Conservation (phyloP, 768 basidiomycete species). For the Dacryopinax primogenitus region DNA sequence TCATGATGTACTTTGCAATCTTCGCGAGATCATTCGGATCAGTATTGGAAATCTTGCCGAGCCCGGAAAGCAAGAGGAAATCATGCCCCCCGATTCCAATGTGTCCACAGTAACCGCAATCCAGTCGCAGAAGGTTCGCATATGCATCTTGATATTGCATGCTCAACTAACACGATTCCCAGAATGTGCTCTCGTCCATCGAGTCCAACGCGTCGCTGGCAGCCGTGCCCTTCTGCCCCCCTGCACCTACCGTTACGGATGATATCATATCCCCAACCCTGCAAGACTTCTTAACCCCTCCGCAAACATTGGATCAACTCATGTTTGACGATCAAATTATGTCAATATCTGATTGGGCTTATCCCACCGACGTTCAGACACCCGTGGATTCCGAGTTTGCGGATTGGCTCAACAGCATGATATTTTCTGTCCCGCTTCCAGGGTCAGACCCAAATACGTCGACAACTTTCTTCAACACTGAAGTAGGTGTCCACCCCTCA, state of each 20-base stretch:
- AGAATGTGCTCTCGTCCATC: neutral
- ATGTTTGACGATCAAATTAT: neutral
- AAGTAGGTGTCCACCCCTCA: no score
- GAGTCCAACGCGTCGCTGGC: neutral
- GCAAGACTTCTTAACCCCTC: neutral
- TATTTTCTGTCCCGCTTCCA: neutral
- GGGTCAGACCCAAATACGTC: no score
- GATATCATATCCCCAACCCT: neutral
- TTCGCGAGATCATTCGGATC: neutral
- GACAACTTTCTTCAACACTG: no score
- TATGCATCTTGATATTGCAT: no score
- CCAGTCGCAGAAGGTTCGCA: no score
- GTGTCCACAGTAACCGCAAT: neutral
- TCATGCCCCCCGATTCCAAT: neutral
- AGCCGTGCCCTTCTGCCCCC: no score
- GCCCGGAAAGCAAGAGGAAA: neutral
- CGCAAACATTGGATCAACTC: neutral
- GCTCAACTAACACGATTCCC: neutral
- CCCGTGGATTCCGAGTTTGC: neutral
- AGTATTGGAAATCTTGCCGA: neutral
- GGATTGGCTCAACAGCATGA: neutral
- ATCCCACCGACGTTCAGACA: neutral
- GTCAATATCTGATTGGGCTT: neutral
- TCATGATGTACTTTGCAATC: neutral
- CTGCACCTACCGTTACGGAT: neutral